These are phyloP conservation scores for Phytophthora agathidicida DNA, from an alignment of 352 stramenopile genomes.

Conservation along the genomic window DNA sequence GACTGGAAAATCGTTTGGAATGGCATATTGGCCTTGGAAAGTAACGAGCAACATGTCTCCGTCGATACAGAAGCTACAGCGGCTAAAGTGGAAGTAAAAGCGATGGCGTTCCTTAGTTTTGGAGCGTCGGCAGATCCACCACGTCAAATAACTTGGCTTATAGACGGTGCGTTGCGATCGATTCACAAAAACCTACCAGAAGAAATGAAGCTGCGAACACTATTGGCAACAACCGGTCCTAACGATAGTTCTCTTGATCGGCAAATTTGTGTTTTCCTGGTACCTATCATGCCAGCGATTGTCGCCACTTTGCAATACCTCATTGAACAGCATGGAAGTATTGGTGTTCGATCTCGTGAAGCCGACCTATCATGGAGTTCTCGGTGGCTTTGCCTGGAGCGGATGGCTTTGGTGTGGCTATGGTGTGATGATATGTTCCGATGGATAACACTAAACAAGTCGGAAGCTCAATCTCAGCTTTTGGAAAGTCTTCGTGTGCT, in stretches of 20 bases:
- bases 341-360: background rate
- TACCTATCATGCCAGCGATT: constrained; percentile 46
- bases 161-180: constrained; percentile 27
- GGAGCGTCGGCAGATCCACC: background rate
- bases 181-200: constrained; percentile 31
- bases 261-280: constrained; percentile 58
- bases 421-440: constrained; percentile 70
- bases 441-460: constrained; percentile 65
- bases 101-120: constrained; percentile 37
- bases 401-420: constrained; percentile 54
- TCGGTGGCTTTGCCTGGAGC: constrained; percentile 47
- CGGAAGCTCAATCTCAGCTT: constrained; percentile 39
- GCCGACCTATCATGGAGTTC: background rate
- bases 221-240: background rate
- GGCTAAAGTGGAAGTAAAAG: constrained; percentile 30
- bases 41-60: background rate
- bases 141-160: constrained; percentile 5
- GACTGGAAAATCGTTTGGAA: constrained; percentile 23
- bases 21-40: constrained; percentile 3
- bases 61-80: constrained; percentile 22
- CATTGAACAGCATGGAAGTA: background rate
- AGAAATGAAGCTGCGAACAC: constrained; percentile 4
- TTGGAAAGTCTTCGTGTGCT: constrained; percentile 36
- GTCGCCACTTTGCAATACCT: constrained; percentile 9
- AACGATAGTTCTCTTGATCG: constrained; percentile 40